Percentiles rank a stretch among this genome's conserved stretches.
Evolutionary conservation across 345 rosid genomes (phyloP).

Genomic region (Aurinia saxatilis): DNA sequence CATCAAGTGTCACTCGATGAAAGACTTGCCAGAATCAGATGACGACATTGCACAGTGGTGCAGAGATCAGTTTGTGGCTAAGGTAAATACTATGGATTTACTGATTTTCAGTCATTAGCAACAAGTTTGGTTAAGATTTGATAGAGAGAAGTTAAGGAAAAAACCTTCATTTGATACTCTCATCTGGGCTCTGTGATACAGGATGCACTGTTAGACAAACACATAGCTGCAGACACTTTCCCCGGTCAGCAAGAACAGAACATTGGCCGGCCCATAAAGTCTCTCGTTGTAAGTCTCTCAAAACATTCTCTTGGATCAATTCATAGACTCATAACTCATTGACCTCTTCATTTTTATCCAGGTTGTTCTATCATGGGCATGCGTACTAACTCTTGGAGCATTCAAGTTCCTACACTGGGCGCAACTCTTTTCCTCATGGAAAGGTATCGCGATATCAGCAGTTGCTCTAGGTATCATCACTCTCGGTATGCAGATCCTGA

Average conservation of each 20-base stretch:
- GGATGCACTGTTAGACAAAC: constrained; percentile 82
- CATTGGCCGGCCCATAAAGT: constrained; percentile 58
- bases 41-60: constrained; percentile 95
- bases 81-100: constrained; percentile 40
- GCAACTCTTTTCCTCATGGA: constrained; percentile 71
- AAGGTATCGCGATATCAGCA: constrained; percentile 52
- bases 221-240: constrained; percentile 57
- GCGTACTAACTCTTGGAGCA: constrained; percentile 42
- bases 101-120: background rate
- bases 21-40: constrained; percentile 79
- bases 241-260: constrained; percentile 55
- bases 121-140: background rate
- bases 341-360: constrained; percentile 18
- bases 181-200: constrained; percentile 15
- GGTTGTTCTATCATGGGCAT: constrained; percentile 67
- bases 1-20: constrained; percentile 65
- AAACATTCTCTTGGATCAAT: background rate
- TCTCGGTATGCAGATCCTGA: constrained; percentile 70
- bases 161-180: background rate
- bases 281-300: constrained; percentile 52
- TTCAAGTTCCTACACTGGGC: constrained; percentile 59
- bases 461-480: constrained; percentile 51
- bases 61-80: constrained; percentile 71
- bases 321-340: background rate
- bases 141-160: background rate